These are phyloP conservation scores for Cucurbita moschata DNA, from an alignment of 306 rosid genomes.

Conservation along the genomic window DNA sequence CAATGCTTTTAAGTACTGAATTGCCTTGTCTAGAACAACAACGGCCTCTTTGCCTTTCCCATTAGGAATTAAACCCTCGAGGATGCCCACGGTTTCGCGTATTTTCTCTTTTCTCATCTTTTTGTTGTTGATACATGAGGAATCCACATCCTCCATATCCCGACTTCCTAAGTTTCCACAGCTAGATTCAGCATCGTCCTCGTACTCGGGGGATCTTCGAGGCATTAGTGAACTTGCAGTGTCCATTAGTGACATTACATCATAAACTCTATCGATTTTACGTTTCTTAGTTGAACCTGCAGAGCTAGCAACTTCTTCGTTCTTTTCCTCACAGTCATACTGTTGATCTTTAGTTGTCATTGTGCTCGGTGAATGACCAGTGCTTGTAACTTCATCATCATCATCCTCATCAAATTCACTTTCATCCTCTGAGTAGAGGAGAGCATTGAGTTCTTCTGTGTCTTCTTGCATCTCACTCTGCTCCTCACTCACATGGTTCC, in stretches of 20 bases:
- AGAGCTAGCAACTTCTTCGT: constrained; percentile 58
- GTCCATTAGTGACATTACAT: constrained; percentile 28
- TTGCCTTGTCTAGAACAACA: constrained; percentile 74
- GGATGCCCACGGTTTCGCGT: constrained; percentile 46
- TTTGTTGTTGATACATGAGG: constrained; percentile 32
- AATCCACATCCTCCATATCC: constrained; percentile 26
- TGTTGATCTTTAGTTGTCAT: constrained; percentile 39
- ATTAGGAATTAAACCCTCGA: constrained; percentile 67
- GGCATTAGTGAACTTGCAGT: constrained; percentile 46
- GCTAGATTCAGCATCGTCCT: constrained; percentile 57
- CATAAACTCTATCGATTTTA: constrained; percentile 32
- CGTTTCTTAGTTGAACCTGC: constrained; percentile 45
- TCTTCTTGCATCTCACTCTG: constrained; percentile 70
- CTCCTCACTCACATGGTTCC: constrained; percentile 26
- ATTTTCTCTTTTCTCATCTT: constrained; percentile 61
- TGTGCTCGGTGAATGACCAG: constrained; percentile 84
- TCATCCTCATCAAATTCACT: constrained; percentile 39
- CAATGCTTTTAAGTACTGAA: constrained; percentile 52
- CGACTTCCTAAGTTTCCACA: constrained; percentile 30
- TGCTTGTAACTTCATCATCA: constrained; percentile 81
- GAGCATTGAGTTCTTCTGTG: constrained; percentile 82
- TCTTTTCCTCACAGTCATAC: constrained; percentile 5
- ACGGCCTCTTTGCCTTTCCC: constrained; percentile 55
- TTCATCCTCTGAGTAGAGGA: constrained; percentile 70
- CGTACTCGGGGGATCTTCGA: constrained; percentile 17